Base-by-base conservation (phyloP, 2,329 filamentous ascomycete species). In the Colletotrichum sp. region DNA sequence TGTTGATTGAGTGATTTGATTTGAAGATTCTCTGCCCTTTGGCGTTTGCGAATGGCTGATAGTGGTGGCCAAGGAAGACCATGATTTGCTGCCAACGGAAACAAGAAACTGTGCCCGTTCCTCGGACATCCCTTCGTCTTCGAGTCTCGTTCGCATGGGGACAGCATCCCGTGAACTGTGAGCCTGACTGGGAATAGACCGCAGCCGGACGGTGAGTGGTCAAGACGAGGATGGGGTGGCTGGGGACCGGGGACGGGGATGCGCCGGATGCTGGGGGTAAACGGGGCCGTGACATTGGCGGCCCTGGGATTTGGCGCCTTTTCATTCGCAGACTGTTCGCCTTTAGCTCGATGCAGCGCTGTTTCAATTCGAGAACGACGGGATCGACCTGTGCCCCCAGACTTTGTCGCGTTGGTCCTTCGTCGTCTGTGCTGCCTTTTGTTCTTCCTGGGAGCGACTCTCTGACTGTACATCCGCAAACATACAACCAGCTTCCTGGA, bases 291-390 rank as follows among this genome's bases (percentile, higher is more conserved):
- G 34, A 67, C 65, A 67, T 65, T 48, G 65, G 34, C 48, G 18
- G 48, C 43, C 28, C 43, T 66, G 43, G 48, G 52, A 66, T 66
- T 72, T 66, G 72, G 61, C 30, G 60, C 34, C 9, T 60, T 75
- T 58, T 71, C 61, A 75, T 75, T 75, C 61, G 62, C 39, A 62
- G 72, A 30, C 28, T 36, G n/a, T 39, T 52, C 52, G 27, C 36
- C 32, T 61, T 65, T 75, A 43, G 61, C 69, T 75, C 39, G 68
- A 67, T 22, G 62, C 68, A 75, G 70, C 43, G 32, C 32, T 64
- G 69, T 73, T 75, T 68, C 73, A 58, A 64, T 73, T 68, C 70
- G 73, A 73, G 39, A 64, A 71, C 56, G 55, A 73, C 60, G 39
- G 56, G 55, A 60, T 72, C 70, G 22, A 72, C 62, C 66, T 61